Conservation (phyloP, 208 protist genomes). For the Porcisia hertigi region DNA sequence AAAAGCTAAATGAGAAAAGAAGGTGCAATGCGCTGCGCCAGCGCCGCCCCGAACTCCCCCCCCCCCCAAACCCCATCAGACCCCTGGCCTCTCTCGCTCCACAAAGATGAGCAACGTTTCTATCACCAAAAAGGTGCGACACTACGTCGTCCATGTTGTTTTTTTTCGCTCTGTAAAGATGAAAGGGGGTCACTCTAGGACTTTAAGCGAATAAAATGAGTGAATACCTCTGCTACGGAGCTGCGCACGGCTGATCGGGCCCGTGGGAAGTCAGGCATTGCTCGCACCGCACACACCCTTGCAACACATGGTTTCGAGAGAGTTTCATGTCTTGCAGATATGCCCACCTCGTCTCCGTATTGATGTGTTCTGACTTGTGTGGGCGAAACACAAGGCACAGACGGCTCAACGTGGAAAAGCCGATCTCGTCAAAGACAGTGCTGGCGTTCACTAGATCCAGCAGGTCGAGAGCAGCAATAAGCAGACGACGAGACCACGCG, state of each 20-base stretch:
- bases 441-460: conserved; percentile 69
- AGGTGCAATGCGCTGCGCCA: neutral
- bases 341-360: conserved; percentile 60
- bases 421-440: conserved; percentile 76
- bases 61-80: neutral
- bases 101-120: neutral
- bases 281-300: conserved; percentile 47
- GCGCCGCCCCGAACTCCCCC: neutral
- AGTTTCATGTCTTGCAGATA: conserved; percentile 80
- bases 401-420: conserved; percentile 50
- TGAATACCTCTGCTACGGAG: neutral
- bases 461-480: conserved; percentile 52
- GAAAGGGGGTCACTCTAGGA: neutral
- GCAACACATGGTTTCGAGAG: conserved; percentile 45
- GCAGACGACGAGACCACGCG: conserved; percentile 41
- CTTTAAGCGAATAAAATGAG: neutral
- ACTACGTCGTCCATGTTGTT: neutral
- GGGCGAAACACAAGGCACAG: conserved; percentile 63
- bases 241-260: conserved; percentile 11
- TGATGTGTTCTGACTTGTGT: conserved; percentile 46
- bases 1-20: neutral
- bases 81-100: neutral
- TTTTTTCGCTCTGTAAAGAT: neutral
- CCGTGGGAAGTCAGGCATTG: conserved; percentile 29
- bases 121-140: neutral